A percentile compares a stretch with the other conserved stretches of the same genome.
Evolutionary conservation across 345 rosid species (phyloP).

Genomic region (Psidium friedrichsthalianum): DNA sequence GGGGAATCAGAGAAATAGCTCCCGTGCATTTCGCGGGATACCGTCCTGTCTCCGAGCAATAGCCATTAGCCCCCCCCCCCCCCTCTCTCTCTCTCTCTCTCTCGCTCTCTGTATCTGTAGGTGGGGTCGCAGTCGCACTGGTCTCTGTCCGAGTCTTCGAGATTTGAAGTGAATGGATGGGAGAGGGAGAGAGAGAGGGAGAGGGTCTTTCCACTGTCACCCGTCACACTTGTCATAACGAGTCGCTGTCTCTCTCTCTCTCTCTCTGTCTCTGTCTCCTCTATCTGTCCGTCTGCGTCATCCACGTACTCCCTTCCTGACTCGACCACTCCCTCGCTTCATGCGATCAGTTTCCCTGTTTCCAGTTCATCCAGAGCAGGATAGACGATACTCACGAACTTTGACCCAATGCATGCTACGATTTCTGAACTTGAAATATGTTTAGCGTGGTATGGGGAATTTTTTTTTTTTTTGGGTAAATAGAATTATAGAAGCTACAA

Average conservation of each 20-base stretch:
- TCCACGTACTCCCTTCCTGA: neutral
- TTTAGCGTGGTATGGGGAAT: too few species aligned
- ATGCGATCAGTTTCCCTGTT: neutral
- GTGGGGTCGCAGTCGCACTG: neutral
- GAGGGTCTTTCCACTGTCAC: neutral
- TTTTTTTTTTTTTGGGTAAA: too few species aligned
- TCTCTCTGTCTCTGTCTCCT: neutral
- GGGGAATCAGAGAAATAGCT: constrained; percentile 4
- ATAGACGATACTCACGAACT: too few species aligned
- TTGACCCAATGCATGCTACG: fast-evolving
- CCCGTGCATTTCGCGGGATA: constrained; percentile 55
- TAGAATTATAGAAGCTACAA: too few species aligned
- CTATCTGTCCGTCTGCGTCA: neutral
- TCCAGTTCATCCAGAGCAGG: neutral
- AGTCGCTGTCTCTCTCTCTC: neutral
- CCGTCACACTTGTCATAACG: neutral
- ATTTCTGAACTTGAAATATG: too few species aligned
- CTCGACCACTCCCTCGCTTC: neutral
- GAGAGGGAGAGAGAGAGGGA: neutral
- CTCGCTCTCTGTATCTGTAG: neutral
- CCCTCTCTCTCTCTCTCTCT: neutral
- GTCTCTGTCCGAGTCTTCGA: neutral
- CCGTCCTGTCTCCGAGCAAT: constrained; percentile 10
- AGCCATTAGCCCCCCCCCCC: neutral
- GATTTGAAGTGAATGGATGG: neutral